phyloP scores from a whole-genome alignment of 78 protist genomes.

The slime mould (Dictyostelium discoideum) region DNA sequence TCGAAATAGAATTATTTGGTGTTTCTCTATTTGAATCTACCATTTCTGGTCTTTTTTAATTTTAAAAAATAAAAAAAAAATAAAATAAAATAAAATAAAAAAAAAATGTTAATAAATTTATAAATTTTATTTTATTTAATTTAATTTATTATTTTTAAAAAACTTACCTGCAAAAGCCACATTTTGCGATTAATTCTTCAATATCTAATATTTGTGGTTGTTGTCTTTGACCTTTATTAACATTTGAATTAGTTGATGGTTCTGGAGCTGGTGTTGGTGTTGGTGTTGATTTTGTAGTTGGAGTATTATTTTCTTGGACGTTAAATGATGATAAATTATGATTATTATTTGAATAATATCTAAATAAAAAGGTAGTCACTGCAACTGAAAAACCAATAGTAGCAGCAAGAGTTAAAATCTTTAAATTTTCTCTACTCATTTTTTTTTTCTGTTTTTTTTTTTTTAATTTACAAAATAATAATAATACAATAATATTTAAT shows the following conservation, averaged over 20 bases:
- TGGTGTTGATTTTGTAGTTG: not conserved
- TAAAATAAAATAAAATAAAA: not conserved
- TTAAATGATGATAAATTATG: not conserved
- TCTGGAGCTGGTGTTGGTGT: not conserved
- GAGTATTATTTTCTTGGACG: not conserved
- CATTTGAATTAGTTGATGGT: not conserved
- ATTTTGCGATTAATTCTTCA: constrained; percentile 53
- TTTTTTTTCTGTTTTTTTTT: no score
- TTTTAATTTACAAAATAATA: no score
- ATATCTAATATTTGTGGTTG: constrained; percentile 10
- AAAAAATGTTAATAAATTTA: no score
- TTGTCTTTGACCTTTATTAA: not conserved
- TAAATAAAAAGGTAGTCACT: not conserved
- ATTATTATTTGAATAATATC: not conserved
- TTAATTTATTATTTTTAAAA: no score
- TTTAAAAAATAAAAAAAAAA: not conserved
- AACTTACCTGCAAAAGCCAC: constrained; percentile 58
- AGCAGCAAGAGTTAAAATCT: constrained; percentile 7
- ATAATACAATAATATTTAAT: not conserved
- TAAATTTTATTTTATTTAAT: no score
- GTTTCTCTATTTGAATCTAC: not conserved
- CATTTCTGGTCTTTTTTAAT: constrained; percentile 43
- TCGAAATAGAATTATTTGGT: constrained; percentile 48
- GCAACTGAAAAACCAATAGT: constrained; percentile 17
- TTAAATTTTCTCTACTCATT: constrained; percentile 18